Percentiles rank a stretch among this genome's conserved stretches.
Evolutionary conservation across 2,329 filamentous ascomycete species (phyloP).

Genomic region (Diplodia sapinea): DNA sequence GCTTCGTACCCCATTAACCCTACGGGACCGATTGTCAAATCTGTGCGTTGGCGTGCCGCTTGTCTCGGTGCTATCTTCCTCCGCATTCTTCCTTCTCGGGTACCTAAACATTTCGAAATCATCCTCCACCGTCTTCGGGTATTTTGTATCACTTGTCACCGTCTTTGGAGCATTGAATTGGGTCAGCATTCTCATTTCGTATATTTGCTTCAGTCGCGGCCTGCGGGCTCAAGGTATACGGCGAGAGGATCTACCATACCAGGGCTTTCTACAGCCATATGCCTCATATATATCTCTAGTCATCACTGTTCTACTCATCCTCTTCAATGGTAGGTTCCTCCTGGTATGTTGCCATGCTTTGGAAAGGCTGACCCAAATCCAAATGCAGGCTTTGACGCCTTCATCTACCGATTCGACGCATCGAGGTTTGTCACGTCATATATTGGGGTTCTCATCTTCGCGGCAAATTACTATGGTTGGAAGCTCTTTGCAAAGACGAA

Average conservation of each 20-base stretch:
- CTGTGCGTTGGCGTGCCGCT: conserved; percentile 43
- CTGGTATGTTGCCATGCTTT: too few species aligned
- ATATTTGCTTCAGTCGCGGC: conserved; percentile 49
- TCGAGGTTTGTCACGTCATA: conserved; percentile 31
- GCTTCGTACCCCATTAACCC: neutral
- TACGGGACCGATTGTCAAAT: neutral
- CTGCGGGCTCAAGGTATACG: conserved; percentile 48
- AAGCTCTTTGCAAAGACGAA: conserved; percentile 29
- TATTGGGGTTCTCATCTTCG: conserved; percentile 46
- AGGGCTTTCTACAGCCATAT: conserved; percentile 49
- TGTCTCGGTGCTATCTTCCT: conserved; percentile 47
- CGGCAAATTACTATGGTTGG: conserved; percentile 21
- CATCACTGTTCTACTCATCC: conserved; percentile 38
- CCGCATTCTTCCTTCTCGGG: conserved; percentile 47
- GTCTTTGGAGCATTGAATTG: conserved; percentile 55
- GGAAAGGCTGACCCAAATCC: neutral
- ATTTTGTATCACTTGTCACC: conserved; percentile 53
- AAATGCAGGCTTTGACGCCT: conserved; percentile 31
- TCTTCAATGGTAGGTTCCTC: conserved; percentile 30
- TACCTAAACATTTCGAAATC: conserved; percentile 51
- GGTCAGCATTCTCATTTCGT: conserved; percentile 50
- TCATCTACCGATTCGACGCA: conserved; percentile 26
- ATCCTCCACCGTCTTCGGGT: conserved; percentile 49
- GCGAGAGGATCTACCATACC: conserved; percentile 47
- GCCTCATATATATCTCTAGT: conserved; percentile 47